Percentiles rank a stretch among this genome's conserved stretches.
Conservation (phyloP, 805 yeast species). For the Clavispora asparagi region DNA sequence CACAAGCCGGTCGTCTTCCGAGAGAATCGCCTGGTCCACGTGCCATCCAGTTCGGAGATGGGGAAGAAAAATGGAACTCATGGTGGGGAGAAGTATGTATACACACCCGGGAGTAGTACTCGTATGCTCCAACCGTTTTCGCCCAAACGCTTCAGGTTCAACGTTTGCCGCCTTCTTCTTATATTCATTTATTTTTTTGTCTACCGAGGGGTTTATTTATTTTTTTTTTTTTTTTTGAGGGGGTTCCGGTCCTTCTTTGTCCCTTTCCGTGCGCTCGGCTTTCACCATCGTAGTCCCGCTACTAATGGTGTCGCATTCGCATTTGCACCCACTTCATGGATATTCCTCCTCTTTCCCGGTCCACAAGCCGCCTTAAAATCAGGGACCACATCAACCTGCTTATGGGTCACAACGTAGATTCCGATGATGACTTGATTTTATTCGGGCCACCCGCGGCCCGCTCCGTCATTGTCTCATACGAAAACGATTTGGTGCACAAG, state of each 20-base stretch:
- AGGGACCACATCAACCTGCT: neutral
- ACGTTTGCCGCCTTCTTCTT: too few relatives aligned
- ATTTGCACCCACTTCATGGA: neutral
- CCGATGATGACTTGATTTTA: neutral
- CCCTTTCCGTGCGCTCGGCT: too few relatives aligned
- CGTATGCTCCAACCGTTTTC: too few relatives aligned
- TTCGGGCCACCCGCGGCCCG: constrained; percentile 1
- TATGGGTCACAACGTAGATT: neutral
- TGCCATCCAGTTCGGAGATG: constrained; percentile 46
- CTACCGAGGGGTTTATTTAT: too few relatives aligned
- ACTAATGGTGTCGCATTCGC: neutral
- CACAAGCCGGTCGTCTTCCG: constrained; percentile 85
- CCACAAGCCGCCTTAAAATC: neutral
- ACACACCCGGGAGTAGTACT: neutral
- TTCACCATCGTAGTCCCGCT: too few relatives aligned
- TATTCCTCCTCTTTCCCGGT: neutral
- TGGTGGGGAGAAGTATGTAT: neutral
- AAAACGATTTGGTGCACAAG: constrained; percentile 1
- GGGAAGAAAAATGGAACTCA: constrained; percentile 19
- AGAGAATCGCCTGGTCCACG: constrained; percentile 92
- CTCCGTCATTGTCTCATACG: neutral
- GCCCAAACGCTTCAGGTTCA: too few relatives aligned
- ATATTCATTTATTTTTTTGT: too few relatives aligned
- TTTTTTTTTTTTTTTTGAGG: too few relatives aligned
- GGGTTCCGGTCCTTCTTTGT: too few relatives aligned